Percentiles rank a stretch among this genome's conserved stretches.
Conservation (phyloP, 176 grass and related monocot species). For the Lolium multiflorum region DNA sequence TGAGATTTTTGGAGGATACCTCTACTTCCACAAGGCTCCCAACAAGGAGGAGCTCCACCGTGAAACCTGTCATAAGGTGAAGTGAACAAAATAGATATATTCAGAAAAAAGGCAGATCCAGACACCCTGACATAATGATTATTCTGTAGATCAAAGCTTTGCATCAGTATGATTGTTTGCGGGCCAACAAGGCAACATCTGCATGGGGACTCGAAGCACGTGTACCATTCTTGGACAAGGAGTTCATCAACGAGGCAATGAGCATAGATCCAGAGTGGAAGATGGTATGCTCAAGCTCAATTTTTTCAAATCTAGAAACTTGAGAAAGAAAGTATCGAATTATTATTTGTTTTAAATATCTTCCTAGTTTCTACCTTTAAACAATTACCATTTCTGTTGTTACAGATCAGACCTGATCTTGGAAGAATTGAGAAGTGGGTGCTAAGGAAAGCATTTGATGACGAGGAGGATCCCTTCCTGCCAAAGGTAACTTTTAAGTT, state of each 20-base stretch:
- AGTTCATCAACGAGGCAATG: slow-evolving; percentile 76
- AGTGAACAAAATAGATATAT: not conserved
- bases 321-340: not conserved
- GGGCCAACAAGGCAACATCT: slow-evolving; percentile 87
- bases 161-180: slow-evolving; percentile 85
- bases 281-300: slow-evolving; percentile 57
- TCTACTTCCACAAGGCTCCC: slow-evolving; percentile 94
- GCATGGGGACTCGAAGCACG: slow-evolving; percentile 85
- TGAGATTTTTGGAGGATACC: slow-evolving; percentile 86
- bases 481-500: slow-evolving; percentile 57
- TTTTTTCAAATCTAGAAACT: not conserved
- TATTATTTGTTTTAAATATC: not conserved
- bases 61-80: slow-evolving; percentile 78
- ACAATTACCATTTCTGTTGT: slow-evolving; percentile 1
- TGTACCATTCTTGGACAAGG: slow-evolving; percentile 93
- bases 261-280: slow-evolving; percentile 84
- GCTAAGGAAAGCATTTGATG: slow-evolving; percentile 82
- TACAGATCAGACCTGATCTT: slow-evolving; percentile 71
- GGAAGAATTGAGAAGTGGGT: slow-evolving; percentile 88
- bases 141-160: slow-evolving; percentile 71
- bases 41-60: slow-evolving; percentile 80
- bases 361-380: slow-evolving; percentile 4
- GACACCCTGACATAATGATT: slow-evolving; percentile 1
- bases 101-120: slow-evolving; percentile 1
- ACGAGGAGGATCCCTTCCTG: slow-evolving; percentile 71